Evolutionary conservation across 2,329 filamentous ascomycete genomes (phyloP), one percentile per base, ranked within the genome.

Genomic region (Pochonia chlamydosporia): DNA sequence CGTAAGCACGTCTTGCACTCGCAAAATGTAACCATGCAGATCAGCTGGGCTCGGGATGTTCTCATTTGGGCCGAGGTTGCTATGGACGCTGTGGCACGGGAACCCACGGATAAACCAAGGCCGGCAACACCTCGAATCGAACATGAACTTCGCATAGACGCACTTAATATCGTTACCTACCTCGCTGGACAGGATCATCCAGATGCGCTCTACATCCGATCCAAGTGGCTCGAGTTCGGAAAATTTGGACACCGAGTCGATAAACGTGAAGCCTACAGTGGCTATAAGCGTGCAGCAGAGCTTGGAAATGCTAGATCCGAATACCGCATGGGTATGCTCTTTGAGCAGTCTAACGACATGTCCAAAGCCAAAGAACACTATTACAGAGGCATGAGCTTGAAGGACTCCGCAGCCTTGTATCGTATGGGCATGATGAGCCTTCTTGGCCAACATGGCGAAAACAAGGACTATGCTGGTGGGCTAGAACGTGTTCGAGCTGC

Each of bases 321-420:
- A 66, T 99, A 99, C 66, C 83, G 93, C 40, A 95, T 99, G 70
- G 93, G 93, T 52, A 99, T 97, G 92, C 86, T 96, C 48, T 97
- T 91, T 63, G 93, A 99, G 69, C 90, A 87, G 64, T 92, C 90
- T 4, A 95, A 95, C 61, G 92, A 99, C 60, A 85, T 90, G 50
- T 78, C 84, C 52, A 96, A 95, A 65, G 93, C 93, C 5, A 83
- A 96, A 60, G 84, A 85, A 59, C 91, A 97, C 66, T 99, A 97
- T 67, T 82, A 89, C 54, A 79, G 81, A 41, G 93, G 93, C 43
- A 83, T 93, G 43, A 79, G 82, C 43, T 73, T 84, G 56, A 83
- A 84, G 21, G 93, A 99, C 68, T 96, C 93, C 14, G 93, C 93
- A 3, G 91, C 90, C 5, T 85, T 73, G 49, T 81, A 91, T 70